Evolutionary conservation across 805 yeast species (phyloP).

Genomic region (Metschnikowia noctiluminum): DNA sequence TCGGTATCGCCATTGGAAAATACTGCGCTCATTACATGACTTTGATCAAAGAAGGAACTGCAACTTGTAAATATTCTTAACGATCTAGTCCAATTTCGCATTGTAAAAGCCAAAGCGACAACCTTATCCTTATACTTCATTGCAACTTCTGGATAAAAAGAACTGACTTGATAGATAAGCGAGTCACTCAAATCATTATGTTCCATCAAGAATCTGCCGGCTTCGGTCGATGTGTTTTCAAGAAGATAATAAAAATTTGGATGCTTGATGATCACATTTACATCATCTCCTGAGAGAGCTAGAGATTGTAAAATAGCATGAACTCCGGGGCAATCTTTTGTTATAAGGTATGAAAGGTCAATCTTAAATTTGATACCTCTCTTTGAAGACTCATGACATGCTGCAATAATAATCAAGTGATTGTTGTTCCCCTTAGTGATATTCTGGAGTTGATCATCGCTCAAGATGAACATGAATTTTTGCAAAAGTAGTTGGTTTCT

Average conservation of each 20-base stretch:
- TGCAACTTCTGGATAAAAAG: slow-evolving; percentile 10
- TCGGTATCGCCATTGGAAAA: slow-evolving; percentile 19
- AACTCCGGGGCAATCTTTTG: slow-evolving; percentile 8
- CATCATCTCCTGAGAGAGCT: slow-evolving; percentile 3
- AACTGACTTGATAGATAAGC: slow-evolving; percentile 14
- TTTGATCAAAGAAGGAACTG: slow-evolving; percentile 8
- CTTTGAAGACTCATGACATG: slow-evolving; percentile 3
- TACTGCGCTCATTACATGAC: slow-evolving; percentile 20
- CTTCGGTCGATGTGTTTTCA: slow-evolving; percentile 5
- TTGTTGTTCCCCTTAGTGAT: slow-evolving; percentile 9
- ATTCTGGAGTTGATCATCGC: slow-evolving; percentile 19
- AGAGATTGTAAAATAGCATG: slow-evolving; percentile 4
- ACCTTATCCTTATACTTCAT: slow-evolving; percentile 10
- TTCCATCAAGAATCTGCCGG: slow-evolving; percentile 2
- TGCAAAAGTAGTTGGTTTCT: slow-evolving; percentile 18
- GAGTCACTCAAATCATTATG: slow-evolving; percentile 7
- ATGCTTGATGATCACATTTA: slow-evolving; percentile 6
- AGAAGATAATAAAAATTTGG: slow-evolving; percentile 9
- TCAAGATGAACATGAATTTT: slow-evolving; percentile 26
- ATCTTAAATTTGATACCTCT: slow-evolving; percentile 7
- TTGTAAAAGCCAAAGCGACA: slow-evolving; percentile 15
- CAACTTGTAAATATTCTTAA: slow-evolving; percentile 17
- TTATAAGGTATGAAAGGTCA: slow-evolving; percentile 9
- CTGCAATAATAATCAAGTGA: slow-evolving; percentile 6
- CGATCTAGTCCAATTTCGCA: slow-evolving; percentile 19